Evolutionary conservation across 192 early-diverging fungal genomes (phyloP).

Genomic region (Gaertneriomyces semiglobifer): DNA sequence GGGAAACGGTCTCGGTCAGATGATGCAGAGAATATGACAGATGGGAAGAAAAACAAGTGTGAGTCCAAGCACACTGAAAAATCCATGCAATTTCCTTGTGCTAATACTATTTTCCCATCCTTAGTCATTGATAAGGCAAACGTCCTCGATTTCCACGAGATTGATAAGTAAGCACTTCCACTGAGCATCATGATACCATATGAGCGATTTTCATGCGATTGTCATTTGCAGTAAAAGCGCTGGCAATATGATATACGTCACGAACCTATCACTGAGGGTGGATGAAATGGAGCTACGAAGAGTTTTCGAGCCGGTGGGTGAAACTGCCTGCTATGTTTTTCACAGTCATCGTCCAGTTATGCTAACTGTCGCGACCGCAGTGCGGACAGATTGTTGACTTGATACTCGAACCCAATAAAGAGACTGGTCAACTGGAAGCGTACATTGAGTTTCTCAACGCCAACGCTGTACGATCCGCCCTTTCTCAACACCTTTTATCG

Average conservation of each 20-base stretch:
- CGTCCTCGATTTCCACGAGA: slow-evolving; percentile 17
- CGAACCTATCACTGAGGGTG: slow-evolving; percentile 20
- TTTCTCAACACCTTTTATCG: not conserved
- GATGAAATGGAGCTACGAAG: not conserved
- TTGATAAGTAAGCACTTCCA: slow-evolving; percentile 15
- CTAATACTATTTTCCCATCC: too few relatives aligned
- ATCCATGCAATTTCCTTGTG: too few relatives aligned
- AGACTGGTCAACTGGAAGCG: slow-evolving; percentile 38
- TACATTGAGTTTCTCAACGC: slow-evolving; percentile 44
- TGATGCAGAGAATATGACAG: too few relatives aligned
- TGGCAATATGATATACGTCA: slow-evolving; percentile 32
- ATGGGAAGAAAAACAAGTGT: too few relatives aligned
- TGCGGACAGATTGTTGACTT: slow-evolving; percentile 45
- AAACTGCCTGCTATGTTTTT: not conserved
- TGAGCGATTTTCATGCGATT: not conserved
- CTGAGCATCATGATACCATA: not conserved
- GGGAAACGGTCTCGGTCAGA: too few relatives aligned
- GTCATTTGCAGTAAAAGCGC: slow-evolving; percentile 16
- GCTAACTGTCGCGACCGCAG: not conserved
- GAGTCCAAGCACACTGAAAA: too few relatives aligned
- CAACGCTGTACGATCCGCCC: slow-evolving; percentile 8
- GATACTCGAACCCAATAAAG: slow-evolving; percentile 36
- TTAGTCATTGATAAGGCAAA: slow-evolving; percentile 3
- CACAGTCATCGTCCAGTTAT: not conserved
- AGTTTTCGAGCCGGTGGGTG: slow-evolving; percentile 10